Percentiles rank a stretch among this genome's conserved stretches.
Evolutionary conservation across 2,329 filamentous ascomycete genomes (phyloP).

Genomic region (Paecilomyces sp.): DNA sequence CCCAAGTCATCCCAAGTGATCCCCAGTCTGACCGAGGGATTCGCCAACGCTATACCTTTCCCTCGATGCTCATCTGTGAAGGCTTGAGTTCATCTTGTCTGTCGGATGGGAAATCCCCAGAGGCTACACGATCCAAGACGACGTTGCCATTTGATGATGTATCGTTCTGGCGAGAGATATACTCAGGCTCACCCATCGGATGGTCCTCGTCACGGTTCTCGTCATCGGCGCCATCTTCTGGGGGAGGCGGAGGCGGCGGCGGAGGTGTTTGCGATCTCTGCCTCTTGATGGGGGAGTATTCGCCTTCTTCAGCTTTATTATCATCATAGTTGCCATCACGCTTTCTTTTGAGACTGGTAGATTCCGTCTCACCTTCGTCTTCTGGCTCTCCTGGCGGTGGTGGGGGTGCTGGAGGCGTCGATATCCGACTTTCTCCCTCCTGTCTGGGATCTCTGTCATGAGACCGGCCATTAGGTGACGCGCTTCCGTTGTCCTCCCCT

Average conservation of each 20-base stretch:
- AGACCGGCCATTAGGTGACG: background rate
- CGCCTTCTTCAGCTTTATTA: slow-evolving; percentile 11
- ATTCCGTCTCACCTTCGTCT: slow-evolving; percentile 6
- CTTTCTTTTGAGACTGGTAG: slow-evolving; percentile 10
- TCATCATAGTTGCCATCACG: slow-evolving; percentile 13
- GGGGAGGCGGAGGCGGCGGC: slow-evolving; percentile 25
- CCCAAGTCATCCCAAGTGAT: too few relatives aligned
- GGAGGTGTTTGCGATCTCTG: slow-evolving; percentile 15
- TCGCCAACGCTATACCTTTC: slow-evolving; percentile 10
- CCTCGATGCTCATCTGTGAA: slow-evolving; percentile 18
- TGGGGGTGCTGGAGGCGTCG: slow-evolving; percentile 28
- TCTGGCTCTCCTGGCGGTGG: slow-evolving; percentile 13
- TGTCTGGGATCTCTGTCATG: background rate
- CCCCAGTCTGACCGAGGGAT: too few relatives aligned
- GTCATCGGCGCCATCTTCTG: slow-evolving; percentile 14
- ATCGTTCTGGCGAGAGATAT: background rate
- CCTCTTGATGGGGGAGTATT: slow-evolving; percentile 7
- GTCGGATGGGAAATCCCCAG: background rate
- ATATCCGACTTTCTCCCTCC: slow-evolving; percentile 26
- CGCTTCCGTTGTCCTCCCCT: slow-evolving; percentile 1
- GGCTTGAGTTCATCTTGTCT: slow-evolving; percentile 5
- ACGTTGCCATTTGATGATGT: background rate
- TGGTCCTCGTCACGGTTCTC: slow-evolving; percentile 6
- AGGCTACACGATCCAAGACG: background rate
- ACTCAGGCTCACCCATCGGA: background rate